A percentile compares a stretch with the other conserved stretches of the same genome.
These are phyloP conservation scores for Trichocladium antarcticum DNA, from an alignment of 495 filamentous ascomycete genomes.

Conservation along the genomic window DNA sequence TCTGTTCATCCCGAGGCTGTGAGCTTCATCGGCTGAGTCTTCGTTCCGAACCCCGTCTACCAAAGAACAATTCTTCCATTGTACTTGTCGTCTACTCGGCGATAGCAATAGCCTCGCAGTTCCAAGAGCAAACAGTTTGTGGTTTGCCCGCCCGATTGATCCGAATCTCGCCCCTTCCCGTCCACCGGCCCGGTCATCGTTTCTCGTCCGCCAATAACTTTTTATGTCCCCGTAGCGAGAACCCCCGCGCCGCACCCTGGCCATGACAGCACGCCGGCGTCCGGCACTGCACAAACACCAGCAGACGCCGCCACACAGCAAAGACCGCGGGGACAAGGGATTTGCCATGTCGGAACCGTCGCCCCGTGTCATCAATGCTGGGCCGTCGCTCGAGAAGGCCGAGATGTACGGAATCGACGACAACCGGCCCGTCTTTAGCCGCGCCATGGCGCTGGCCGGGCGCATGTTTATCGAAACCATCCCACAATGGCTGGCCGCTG, in stretches of 20 bases:
- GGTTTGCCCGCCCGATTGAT: background rate
- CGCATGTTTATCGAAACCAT: constrained; percentile 51
- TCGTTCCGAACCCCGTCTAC: too few species aligned
- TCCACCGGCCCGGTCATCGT: background rate
- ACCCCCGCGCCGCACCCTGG: constrained; percentile 15
- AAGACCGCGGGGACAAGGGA: constrained; percentile 27
- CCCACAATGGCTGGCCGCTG: constrained; percentile 54
- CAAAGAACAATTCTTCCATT: too few species aligned
- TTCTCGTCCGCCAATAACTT: background rate
- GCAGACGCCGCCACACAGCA: constrained; percentile 23
- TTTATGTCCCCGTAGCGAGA: constrained; percentile 15
- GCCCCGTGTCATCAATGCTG: constrained; percentile 44
- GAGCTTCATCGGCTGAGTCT: too few species aligned
- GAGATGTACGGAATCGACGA: constrained; percentile 47
- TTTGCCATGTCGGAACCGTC: constrained; percentile 22
- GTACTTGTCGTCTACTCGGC: too few species aligned
- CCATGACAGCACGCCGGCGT: constrained; percentile 28
- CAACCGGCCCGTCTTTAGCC: constrained; percentile 41
- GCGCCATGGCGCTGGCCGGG: constrained; percentile 43
- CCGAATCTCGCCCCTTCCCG: constrained; percentile 2
- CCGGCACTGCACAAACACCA: constrained; percentile 28
- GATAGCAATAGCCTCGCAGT: too few species aligned
- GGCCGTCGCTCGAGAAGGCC: constrained; percentile 45
- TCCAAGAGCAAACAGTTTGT: too few species aligned
- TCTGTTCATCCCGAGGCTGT: too few species aligned